phyloP scores from a whole-genome alignment of 1,139 yeast genomes.

The Arxiozyma heterogenica region DNA sequence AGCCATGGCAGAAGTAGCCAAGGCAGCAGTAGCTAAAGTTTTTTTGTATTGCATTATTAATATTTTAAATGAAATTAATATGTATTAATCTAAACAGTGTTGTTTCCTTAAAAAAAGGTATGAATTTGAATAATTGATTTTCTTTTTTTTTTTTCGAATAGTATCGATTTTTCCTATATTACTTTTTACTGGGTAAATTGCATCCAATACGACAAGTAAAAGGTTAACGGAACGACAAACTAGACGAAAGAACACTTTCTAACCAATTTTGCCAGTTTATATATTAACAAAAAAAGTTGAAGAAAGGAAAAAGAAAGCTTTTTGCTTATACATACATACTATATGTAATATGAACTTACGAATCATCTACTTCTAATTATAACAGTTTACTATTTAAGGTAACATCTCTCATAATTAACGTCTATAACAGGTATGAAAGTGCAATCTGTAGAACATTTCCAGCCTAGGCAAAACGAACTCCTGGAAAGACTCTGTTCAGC shows the following conservation, averaged over 20 bases:
- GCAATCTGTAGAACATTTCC: neutral
- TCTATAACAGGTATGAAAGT: neutral
- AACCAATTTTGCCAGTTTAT: neutral
- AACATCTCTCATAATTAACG: too few species aligned
- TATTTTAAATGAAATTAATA: too few species aligned
- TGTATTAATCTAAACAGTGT: neutral
- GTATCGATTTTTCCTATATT: too few species aligned
- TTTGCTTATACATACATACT: neutral
- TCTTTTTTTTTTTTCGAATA: too few species aligned
- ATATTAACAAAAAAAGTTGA: too few species aligned
- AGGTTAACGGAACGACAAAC: neutral
- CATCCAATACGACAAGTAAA: too few species aligned
- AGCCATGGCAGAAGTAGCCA: slow-evolving; percentile 30
- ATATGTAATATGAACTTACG: neutral
- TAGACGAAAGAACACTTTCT: neutral
- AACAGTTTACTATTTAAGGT: neutral
- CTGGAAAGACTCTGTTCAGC: neutral
- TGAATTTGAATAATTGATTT: neutral
- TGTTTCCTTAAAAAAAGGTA: neutral
- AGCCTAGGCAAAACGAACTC: neutral
- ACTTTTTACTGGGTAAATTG: too few species aligned
- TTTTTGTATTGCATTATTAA: slow-evolving; percentile 30
- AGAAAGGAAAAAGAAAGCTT: too few species aligned
- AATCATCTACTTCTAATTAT: neutral
- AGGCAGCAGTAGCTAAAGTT: slow-evolving; percentile 25